These are phyloP conservation scores for Pichia gijzeniarum DNA, from an alignment of 805 yeast genomes.

Conservation along the genomic window DNA sequence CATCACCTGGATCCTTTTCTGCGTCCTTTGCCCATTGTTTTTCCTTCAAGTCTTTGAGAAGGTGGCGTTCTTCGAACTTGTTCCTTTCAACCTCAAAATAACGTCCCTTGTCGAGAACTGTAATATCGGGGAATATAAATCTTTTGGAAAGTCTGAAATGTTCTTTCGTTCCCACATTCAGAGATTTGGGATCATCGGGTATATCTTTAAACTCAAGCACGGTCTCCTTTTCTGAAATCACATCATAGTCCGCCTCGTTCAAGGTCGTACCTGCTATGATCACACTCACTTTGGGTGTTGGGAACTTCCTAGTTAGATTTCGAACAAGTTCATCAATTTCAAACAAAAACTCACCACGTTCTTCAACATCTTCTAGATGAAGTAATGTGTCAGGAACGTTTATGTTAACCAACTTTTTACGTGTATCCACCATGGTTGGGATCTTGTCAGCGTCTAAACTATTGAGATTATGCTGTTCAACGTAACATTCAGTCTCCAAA, in stretches of 20 bases:
- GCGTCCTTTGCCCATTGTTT: slow-evolving; percentile 28
- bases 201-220: slow-evolving; percentile 23
- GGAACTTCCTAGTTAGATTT: slow-evolving; percentile 56
- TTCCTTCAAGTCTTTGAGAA: slow-evolving; percentile 24
- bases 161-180: slow-evolving; percentile 28
- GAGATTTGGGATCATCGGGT: slow-evolving; percentile 28
- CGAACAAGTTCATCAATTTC: slow-evolving; percentile 36
- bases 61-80: slow-evolving; percentile 30
- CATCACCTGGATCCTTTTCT: slow-evolving; percentile 10
- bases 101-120: slow-evolving; percentile 44
- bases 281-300: slow-evolving; percentile 65
- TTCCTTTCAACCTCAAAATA: slow-evolving; percentile 51
- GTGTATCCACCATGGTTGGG: slow-evolving; percentile 54
- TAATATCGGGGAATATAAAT: slow-evolving; percentile 49
- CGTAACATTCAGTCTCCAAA: slow-evolving; percentile 45
- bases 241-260: slow-evolving; percentile 17
- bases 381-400: slow-evolving; percentile 46
- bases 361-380: slow-evolving; percentile 35
- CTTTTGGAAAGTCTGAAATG: slow-evolving; percentile 26
- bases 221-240: slow-evolving; percentile 13
- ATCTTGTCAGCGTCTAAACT: slow-evolving; percentile 38
- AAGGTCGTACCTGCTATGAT: slow-evolving; percentile 44
- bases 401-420: slow-evolving; percentile 55
- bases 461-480: slow-evolving; percentile 36
- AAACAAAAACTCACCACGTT: slow-evolving; percentile 19